phyloP scores from a whole-genome alignment of 257 asterid species.

The Jacaranda copaia region DNA sequence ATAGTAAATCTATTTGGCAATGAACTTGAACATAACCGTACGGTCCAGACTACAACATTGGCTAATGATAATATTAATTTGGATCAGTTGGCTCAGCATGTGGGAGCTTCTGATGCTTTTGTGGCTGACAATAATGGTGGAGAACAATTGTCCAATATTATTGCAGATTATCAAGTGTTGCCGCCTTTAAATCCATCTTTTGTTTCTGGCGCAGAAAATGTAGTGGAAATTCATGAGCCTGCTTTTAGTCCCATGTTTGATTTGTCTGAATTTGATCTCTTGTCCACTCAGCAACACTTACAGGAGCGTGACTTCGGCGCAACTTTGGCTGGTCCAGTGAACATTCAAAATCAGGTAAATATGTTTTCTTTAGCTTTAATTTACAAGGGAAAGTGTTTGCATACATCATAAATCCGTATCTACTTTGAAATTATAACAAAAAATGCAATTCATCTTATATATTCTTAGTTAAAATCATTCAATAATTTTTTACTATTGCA shows the following conservation, averaged over 20 bases:
- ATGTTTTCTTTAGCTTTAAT: slow-evolving; percentile 4
- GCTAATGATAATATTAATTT: background rate
- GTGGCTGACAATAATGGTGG: background rate
- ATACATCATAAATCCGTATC: background rate
- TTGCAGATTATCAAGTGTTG: slow-evolving; percentile 25
- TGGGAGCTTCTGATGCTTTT: background rate
- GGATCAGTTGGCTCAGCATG: slow-evolving; percentile 16
- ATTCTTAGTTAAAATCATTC: too few relatives aligned
- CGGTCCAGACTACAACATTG: background rate
- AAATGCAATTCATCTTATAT: too few relatives aligned
- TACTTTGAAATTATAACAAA: background rate
- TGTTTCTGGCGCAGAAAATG: slow-evolving; percentile 20
- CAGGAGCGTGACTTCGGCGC: slow-evolving; percentile 22
- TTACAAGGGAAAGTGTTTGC: background rate
- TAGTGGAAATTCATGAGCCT: slow-evolving; percentile 16
- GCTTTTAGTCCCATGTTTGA: slow-evolving; percentile 25
- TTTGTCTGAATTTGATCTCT: slow-evolving; percentile 29
- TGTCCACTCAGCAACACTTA: slow-evolving; percentile 16
- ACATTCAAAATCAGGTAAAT: slow-evolving; percentile 27
- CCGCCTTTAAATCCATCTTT: slow-evolving; percentile 9
- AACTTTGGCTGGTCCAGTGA: slow-evolving; percentile 33
- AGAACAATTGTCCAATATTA: slow-evolving; percentile 1
- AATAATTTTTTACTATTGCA: too few relatives aligned
- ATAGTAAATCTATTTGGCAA: background rate
- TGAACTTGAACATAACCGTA: background rate